phyloP scores from a whole-genome alignment of 1,139 yeast species.

The Insectozyma bohioensis region DNA sequence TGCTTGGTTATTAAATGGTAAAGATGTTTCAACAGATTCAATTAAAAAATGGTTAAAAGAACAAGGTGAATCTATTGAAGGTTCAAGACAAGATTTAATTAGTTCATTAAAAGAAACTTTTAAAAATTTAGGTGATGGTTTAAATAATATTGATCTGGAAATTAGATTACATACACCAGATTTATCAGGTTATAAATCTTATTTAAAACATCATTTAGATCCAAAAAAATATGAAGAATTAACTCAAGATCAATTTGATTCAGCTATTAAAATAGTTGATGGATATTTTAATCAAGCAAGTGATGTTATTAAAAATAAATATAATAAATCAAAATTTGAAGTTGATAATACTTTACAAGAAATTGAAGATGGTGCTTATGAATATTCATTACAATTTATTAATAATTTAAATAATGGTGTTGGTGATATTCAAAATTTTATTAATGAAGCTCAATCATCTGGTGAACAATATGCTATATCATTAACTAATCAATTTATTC shows the following conservation, averaged over 20 bases:
- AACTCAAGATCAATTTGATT: slow-evolving; percentile 22
- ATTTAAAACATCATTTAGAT: slow-evolving; percentile 13
- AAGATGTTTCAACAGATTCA: slow-evolving; percentile 21
- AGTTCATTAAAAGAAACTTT: slow-evolving; percentile 14
- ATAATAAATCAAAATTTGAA: slow-evolving; percentile 19
- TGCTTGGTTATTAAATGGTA: slow-evolving; percentile 20
- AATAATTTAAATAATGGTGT: slow-evolving; percentile 15
- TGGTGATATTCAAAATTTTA: slow-evolving; percentile 14
- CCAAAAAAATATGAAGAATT: slow-evolving; percentile 11
- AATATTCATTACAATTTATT: slow-evolving; percentile 19
- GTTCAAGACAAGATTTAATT: slow-evolving; percentile 25
- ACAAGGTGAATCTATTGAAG: slow-evolving; percentile 25
- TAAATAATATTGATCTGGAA: slow-evolving; percentile 15
- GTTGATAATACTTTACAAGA: slow-evolving; percentile 23
- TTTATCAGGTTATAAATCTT: slow-evolving; percentile 18
- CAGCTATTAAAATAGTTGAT: slow-evolving; percentile 25
- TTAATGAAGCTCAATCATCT: slow-evolving; percentile 20
- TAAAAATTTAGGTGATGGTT: slow-evolving; percentile 10
- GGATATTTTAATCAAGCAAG: slow-evolving; percentile 45
- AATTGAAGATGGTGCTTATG: slow-evolving; percentile 22
- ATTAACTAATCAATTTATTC: slow-evolving; percentile 8
- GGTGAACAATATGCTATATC: slow-evolving; percentile 14
- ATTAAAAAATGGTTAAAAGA: slow-evolving; percentile 25
- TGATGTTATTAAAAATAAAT: slow-evolving; percentile 25
- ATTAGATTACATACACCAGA: slow-evolving; percentile 19